phyloP scores from a whole-genome alignment of 176 grass and related monocot species.

The Rhynchospora breviuscula region DNA sequence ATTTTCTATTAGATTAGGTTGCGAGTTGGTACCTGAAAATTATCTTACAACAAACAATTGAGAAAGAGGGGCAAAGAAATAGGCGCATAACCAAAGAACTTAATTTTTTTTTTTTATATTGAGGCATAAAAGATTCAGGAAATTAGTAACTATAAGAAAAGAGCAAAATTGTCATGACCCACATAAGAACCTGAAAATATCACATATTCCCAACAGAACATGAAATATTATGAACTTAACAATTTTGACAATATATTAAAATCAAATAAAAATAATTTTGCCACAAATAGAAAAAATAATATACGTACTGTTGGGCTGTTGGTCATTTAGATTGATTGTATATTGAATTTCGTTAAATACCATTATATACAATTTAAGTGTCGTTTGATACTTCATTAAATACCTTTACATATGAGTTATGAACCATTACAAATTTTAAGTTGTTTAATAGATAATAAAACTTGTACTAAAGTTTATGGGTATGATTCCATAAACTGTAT shows the following conservation, averaged over 20 bases:
- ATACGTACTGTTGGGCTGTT: no score
- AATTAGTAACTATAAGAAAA: neutral
- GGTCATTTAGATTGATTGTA: no score
- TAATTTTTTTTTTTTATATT: neutral
- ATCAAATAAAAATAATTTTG: neutral
- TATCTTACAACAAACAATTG: constrained; percentile 6
- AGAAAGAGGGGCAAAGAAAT: neutral
- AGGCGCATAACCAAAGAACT: neutral
- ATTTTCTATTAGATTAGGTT: neutral
- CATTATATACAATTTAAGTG: no score
- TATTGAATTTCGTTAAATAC: no score
- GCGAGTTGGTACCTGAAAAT: no score
- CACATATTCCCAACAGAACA: neutral
- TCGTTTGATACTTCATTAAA: no score
- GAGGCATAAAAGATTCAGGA: neutral
- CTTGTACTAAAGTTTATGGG: no score
- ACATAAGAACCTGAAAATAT: neutral
- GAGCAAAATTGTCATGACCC: neutral
- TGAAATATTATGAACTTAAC: neutral
- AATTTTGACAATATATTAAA: neutral
- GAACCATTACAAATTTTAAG: no score
- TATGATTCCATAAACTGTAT: no score
- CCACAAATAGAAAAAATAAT: neutral
- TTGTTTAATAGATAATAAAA: no score
- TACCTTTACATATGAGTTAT: no score